Evolutionary conservation across 352 stramenopile species (phyloP).

Genomic region (Phytophthora pseudosyringae): DNA sequence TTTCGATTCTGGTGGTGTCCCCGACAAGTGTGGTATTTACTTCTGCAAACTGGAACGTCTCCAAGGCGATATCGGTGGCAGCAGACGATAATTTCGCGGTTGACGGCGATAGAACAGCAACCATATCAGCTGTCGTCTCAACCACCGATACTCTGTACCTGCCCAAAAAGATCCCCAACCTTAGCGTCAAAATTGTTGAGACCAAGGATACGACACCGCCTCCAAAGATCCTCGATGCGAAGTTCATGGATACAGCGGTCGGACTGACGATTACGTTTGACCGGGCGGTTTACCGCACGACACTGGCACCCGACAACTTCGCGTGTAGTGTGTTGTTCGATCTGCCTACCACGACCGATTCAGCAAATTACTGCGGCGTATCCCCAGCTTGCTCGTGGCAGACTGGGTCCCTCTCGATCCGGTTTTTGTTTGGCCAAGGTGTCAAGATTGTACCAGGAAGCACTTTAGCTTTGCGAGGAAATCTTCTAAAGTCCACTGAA

Average conservation of each 20-base stretch:
- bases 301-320: constrained; percentile 44
- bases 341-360: constrained; percentile 32
- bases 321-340: constrained; percentile 64
- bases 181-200: constrained; percentile 64
- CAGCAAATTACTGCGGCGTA: constrained; percentile 47
- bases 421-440: constrained; percentile 52
- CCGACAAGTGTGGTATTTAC: constrained; percentile 50
- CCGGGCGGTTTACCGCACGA: constrained; percentile 46
- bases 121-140: constrained; percentile 36
- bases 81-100: constrained; percentile 57
- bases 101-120: constrained; percentile 49
- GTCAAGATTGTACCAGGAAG: constrained; percentile 51
- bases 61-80: constrained; percentile 44
- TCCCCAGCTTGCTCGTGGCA: constrained; percentile 56
- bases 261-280: constrained; percentile 58
- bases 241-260: constrained; percentile 59
- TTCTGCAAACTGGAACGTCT: constrained; percentile 53
- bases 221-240: constrained; percentile 56
- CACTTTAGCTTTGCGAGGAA: constrained; percentile 43
- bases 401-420: constrained; percentile 45
- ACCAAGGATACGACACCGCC: constrained; percentile 66
- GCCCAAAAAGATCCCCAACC: constrained; percentile 22
- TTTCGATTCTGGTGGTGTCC: constrained; percentile 47
- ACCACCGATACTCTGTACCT: constrained; percentile 44
- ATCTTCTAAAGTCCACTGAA: constrained; percentile 59